Conservation (phyloP, 768 basidiomycete species). For the Tylopilus subfusipes region DNA sequence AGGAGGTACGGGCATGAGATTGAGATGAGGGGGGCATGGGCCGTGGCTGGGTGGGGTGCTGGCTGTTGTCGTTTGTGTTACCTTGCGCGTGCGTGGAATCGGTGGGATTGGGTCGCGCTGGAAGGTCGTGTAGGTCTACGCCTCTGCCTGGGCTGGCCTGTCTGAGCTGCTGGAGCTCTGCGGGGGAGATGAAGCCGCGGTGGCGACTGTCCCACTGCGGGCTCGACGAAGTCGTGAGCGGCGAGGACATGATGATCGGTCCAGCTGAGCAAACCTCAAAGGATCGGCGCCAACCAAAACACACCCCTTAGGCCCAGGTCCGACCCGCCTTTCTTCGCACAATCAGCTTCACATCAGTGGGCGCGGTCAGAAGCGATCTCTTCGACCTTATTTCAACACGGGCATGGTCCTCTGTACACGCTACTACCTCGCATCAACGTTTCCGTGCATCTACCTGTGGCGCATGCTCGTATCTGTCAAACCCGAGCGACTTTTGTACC, state of each 20-base stretch:
- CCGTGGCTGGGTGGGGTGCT: slow-evolving; percentile 22
- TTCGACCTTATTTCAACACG: too few relatives aligned
- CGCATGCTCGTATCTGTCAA: slow-evolving; percentile 55
- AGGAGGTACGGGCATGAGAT: slow-evolving; percentile 53
- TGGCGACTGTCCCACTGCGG: slow-evolving; percentile 36
- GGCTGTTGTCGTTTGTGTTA: slow-evolving; percentile 16
- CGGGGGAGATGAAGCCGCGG: slow-evolving; percentile 34
- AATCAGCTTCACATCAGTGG: too few relatives aligned
- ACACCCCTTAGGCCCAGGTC: not conserved
- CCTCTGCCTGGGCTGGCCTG: slow-evolving; percentile 31
- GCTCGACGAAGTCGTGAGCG: slow-evolving; percentile 25
- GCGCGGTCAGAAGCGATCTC: not conserved
- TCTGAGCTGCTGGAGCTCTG: slow-evolving; percentile 33
- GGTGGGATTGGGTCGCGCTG: slow-evolving; percentile 24
- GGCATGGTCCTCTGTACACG: not conserved
- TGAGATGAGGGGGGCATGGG: slow-evolving; percentile 25
- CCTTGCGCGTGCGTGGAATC: slow-evolving; percentile 17
- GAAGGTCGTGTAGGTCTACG: slow-evolving; percentile 33
- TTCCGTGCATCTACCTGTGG: slow-evolving; percentile 30
- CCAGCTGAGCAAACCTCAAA: not conserved
- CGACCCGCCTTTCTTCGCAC: not conserved
- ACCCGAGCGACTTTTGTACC: slow-evolving; percentile 79
- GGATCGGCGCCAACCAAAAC: not conserved
- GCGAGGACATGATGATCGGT: slow-evolving; percentile 13
- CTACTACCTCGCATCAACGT: not conserved